phyloP scores from a whole-genome alignment of 179 eudicot species.

The Beta lomatogona region DNA sequence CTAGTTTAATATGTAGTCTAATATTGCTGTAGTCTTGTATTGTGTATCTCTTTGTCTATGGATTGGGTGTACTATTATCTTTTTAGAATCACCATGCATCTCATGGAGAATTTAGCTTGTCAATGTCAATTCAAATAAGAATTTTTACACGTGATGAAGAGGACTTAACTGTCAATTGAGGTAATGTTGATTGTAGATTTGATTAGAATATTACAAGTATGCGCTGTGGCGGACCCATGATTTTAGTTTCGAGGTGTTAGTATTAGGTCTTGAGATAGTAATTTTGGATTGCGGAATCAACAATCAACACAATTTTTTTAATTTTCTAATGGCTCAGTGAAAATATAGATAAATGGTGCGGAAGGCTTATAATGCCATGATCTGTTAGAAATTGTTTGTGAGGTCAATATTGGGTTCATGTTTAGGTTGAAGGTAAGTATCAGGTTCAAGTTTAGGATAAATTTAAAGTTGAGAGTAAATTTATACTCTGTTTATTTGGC shows the following conservation, averaged over 20 bases:
- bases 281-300: too few relatives aligned
- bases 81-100: background rate
- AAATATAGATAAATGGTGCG: too few relatives aligned
- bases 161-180: background rate
- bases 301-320: too few relatives aligned
- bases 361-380: background rate
- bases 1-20: background rate
- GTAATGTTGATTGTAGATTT: background rate
- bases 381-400: background rate
- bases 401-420: background rate
- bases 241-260: too few relatives aligned
- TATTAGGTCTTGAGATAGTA: too few relatives aligned
- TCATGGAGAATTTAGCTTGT: background rate
- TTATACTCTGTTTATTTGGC: background rate
- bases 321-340: too few relatives aligned
- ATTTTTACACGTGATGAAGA: background rate
- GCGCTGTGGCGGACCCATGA: too few relatives aligned
- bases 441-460: background rate
- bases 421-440: background rate
- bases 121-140: background rate
- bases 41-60: background rate
- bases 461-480: background rate
- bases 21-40: background rate
- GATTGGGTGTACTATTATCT: background rate
- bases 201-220: background rate